Base-by-base conservation (phyloP, 495 filamentous ascomycete species). In the Penicillium paradoxum region DNA sequence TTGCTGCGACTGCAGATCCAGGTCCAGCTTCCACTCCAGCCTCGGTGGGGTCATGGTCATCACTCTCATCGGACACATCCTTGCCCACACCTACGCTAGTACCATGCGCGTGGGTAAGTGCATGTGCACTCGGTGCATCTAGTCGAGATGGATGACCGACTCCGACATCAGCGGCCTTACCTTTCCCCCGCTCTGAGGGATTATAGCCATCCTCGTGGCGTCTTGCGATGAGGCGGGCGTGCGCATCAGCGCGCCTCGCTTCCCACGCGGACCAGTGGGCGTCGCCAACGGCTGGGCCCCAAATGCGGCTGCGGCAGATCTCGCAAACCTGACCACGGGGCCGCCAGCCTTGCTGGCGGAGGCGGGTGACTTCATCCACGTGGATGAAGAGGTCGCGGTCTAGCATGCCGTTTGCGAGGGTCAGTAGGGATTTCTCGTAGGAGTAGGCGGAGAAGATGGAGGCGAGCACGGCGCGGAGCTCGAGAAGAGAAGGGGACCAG, bases 361-460 rank as follows among this genome's bases (percentile, higher is more conserved):
- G 80, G 14, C 78, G 75, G 11, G 86, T 80, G 11, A 88, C 85
- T 52, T 89, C 80, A 33, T 83, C 79, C 36, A 97, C 91, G 56
- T 89, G 86, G 13, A 87, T 81, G 59, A 96, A 98, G 15, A 96
- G 77, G 61, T 95, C 90, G 55, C 91, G 86, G 52, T 96, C 91
- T 1, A 98, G 75, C 54, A 98, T 81, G 15, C 83, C 80, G 67
- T 91, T 92, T 10, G 95, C 89, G 13, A 98, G 82, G 2, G 81
- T 76, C 17, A 97, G 77, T 11, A 98, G 86, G 4, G 87, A 88
- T 59, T 89, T 85, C 66, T 97, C 95, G 65, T 96, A 96, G 0
- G 90, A 83, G 62, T 98, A 97, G 0, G 95, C 91, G 2, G 92
- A 85, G 68, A 98, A 98, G 40, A 98, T 90, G 6, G 89, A 89